Evolutionary conservation across 805 yeast species (phyloP).

Genomic region (Hermanozyma aechmeae): DNA sequence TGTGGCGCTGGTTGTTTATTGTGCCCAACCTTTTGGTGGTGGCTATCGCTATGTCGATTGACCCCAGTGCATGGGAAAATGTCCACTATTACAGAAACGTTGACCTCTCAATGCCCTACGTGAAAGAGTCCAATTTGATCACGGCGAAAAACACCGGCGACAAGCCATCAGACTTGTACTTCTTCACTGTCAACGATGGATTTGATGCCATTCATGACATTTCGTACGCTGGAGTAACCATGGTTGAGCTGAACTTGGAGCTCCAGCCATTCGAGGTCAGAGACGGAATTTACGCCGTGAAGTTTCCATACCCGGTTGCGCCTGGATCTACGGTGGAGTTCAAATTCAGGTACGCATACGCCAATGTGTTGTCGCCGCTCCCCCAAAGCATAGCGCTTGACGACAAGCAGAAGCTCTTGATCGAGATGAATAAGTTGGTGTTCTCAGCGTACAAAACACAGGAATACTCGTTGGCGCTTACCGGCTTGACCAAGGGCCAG

Average conservation of each 20-base stretch:
- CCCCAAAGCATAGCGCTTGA: constrained; percentile 56
- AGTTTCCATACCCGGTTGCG: constrained; percentile 56
- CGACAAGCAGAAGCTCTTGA: constrained; percentile 51
- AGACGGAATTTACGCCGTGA: constrained; percentile 30
- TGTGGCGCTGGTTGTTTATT: neutral
- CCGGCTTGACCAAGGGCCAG: constrained; percentile 38
- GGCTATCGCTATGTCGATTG: neutral
- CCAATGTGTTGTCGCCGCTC: constrained; percentile 42
- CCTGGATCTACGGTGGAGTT: constrained; percentile 49
- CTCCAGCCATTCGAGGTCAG: constrained; percentile 13
- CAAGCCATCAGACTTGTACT: constrained; percentile 47
- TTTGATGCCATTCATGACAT: constrained; percentile 30
- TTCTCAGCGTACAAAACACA: constrained; percentile 54
- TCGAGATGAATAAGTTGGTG: constrained; percentile 46
- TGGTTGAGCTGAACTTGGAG: constrained; percentile 16
- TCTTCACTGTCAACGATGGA: constrained; percentile 46
- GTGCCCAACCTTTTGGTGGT: neutral
- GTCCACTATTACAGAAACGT: constrained; percentile 42
- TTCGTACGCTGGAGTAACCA: constrained; percentile 33
- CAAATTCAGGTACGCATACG: constrained; percentile 38
- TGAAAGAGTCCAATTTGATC: constrained; percentile 50
- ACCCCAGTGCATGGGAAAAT: constrained; percentile 41
- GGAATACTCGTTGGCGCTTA: constrained; percentile 32
- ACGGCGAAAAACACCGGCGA: constrained; percentile 49
- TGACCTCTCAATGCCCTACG: constrained; percentile 60